Evolutionary conservation across 495 filamentous ascomycete species (phyloP).

Genomic region (Neurospora sp.): DNA sequence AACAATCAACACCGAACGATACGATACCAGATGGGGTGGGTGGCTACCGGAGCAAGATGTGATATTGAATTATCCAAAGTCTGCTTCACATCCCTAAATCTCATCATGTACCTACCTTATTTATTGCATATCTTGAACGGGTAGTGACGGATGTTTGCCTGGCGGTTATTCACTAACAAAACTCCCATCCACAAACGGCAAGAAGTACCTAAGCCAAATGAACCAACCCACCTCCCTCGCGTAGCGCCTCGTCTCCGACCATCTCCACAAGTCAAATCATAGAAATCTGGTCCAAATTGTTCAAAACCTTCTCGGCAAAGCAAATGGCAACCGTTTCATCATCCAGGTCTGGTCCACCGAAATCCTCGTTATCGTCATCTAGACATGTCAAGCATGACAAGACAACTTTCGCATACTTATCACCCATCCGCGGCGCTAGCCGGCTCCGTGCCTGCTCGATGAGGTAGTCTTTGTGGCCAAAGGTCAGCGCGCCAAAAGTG

Average conservation of each 20-base stretch:
- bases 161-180: too few species aligned
- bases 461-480: constrained; percentile 24
- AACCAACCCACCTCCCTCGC: too few species aligned
- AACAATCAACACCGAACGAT: too few species aligned
- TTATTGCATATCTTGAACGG: too few species aligned
- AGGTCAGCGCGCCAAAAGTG: neutral
- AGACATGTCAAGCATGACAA: constrained; percentile 47
- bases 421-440: constrained; percentile 40
- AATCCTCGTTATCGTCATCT: constrained; percentile 35
- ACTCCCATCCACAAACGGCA: too few species aligned
- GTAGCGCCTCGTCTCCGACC: neutral
- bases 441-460: constrained; percentile 25
- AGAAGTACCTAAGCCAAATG: too few species aligned
- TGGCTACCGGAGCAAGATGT: too few species aligned
- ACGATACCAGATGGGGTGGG: too few species aligned
- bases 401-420: constrained; percentile 37
- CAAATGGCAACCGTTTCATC: constrained; percentile 29
- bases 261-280: neutral
- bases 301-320: neutral
- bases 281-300: neutral
- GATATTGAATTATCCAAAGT: too few species aligned
- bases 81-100: too few species aligned
- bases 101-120: too few species aligned
- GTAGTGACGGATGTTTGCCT: too few species aligned
- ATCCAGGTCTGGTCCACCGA: constrained; percentile 30